Percentiles rank a stretch among this genome's conserved stretches.
phyloP scores from a whole-genome alignment of 31 red algal species.

The Porphyra umbilicalis region DNA sequence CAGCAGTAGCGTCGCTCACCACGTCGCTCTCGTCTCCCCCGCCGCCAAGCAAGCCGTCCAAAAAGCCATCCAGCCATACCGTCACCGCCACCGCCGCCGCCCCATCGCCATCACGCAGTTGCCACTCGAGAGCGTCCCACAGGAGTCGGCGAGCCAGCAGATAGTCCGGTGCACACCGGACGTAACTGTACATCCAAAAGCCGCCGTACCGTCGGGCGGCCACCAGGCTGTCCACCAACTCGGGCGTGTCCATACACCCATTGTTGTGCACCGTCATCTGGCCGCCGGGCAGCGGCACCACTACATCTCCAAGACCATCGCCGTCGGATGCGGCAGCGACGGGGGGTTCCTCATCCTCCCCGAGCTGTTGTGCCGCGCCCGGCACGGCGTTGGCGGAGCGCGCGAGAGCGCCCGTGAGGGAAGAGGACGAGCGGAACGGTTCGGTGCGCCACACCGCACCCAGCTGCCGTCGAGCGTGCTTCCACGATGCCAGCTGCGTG shows the following conservation, averaged over 20 bases:
- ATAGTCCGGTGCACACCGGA: neutral
- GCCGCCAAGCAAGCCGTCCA: slow-evolving; percentile 5
- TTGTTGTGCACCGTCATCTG: neutral
- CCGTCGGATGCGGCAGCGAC: neutral
- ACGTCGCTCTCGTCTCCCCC: neutral
- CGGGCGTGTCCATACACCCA: neutral
- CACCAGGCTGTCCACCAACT: neutral
- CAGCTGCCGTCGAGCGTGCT: slow-evolving; percentile 20
- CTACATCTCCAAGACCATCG: neutral
- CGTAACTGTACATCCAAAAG: slow-evolving; percentile 21
- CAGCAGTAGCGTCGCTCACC: neutral
- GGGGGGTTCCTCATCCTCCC: neutral
- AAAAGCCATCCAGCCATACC: slow-evolving; percentile 17
- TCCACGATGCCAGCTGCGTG: slow-evolving; percentile 18
- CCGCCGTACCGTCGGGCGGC: slow-evolving; percentile 3
- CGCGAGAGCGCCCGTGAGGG: slow-evolving; percentile 6
- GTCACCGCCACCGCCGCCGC: slow-evolving; percentile 23
- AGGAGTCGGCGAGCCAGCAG: slow-evolving; percentile 2
- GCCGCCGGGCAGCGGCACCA: neutral
- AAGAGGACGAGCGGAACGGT: slow-evolving; percentile 8
- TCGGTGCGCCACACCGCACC: slow-evolving; percentile 37
- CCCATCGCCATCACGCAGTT: slow-evolving; percentile 17
- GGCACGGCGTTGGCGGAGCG: slow-evolving; percentile 15
- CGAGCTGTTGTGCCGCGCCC: slow-evolving; percentile 2
- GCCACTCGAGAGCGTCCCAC: slow-evolving; percentile 47